A percentile compares a stretch with the other conserved stretches of the same genome.
phyloP scores from a whole-genome alignment of 2,329 filamentous ascomycete species.

The Ascochyta clinopodiicola region DNA sequence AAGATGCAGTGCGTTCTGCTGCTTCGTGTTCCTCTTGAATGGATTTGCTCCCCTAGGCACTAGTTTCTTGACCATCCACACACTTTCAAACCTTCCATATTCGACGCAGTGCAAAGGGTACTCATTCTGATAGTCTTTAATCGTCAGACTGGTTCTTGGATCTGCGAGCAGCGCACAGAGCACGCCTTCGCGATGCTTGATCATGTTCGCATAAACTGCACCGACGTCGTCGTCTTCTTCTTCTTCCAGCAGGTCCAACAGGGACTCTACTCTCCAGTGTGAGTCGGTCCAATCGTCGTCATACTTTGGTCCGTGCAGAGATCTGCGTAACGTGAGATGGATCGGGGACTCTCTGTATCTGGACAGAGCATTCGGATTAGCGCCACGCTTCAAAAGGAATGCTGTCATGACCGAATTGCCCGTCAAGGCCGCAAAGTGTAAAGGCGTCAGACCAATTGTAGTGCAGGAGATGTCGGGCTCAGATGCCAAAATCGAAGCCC shows the following conservation, averaged over 20 bases:
- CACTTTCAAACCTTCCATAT: neutral
- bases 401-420: constrained; percentile 4
- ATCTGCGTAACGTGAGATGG: constrained; percentile 5
- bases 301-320: constrained; percentile 10
- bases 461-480: neutral
- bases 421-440: constrained; percentile 11
- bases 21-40: constrained; percentile 8
- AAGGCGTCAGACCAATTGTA: constrained; percentile 4
- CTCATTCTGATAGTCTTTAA: constrained; percentile 8
- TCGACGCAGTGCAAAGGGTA: neutral
- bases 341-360: constrained; percentile 1
- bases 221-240: constrained; percentile 1
- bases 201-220: constrained; percentile 2
- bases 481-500: neutral
- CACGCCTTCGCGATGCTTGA: neutral
- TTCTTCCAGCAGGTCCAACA: constrained; percentile 7
- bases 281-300: constrained; percentile 4
- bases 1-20: constrained; percentile 18
- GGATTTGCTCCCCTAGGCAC: constrained; percentile 16
- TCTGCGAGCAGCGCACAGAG: constrained; percentile 9
- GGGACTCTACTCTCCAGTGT: constrained; percentile 1
- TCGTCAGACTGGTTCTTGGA: constrained; percentile 4
- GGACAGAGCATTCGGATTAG: constrained; percentile 9
- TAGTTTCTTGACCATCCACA: constrained; percentile 8
- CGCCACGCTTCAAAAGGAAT: constrained; percentile 9